phyloP scores from a whole-genome alignment of 2,329 filamentous ascomycete genomes.

The Neoascochyta sp. region DNA sequence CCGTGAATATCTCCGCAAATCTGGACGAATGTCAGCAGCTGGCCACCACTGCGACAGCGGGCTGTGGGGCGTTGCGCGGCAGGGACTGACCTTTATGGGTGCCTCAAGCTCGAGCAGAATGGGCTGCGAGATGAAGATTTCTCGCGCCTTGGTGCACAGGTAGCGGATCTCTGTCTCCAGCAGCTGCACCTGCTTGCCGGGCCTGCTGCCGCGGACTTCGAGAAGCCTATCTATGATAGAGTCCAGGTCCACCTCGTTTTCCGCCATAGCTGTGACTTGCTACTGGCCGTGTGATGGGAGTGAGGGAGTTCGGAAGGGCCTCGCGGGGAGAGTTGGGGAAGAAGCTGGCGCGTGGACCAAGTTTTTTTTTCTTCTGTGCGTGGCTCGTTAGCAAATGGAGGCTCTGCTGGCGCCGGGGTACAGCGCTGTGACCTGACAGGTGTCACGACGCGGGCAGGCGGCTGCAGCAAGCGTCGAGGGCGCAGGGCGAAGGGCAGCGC shows the following conservation, averaged over 20 bases:
- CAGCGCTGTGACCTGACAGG: conserved; percentile 11
- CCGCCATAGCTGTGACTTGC: conserved; percentile 60
- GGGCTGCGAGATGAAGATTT: conserved; percentile 99
- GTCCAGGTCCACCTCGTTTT: conserved; percentile 95
- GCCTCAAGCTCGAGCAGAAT: conserved; percentile 96
- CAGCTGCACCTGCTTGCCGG: conserved; percentile 97
- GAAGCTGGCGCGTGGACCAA: conserved; percentile 23
- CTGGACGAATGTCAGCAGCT: conserved; percentile 48
- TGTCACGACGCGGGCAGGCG: conserved; percentile 12
- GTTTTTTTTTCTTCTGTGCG: conserved; percentile 18
- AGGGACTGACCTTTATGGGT: conserved; percentile 82
- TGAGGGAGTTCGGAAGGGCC: conserved; percentile 33
- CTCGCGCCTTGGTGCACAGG: conserved; percentile 95
- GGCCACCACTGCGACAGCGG: too few relatives aligned
- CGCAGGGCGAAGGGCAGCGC: conserved; percentile 5
- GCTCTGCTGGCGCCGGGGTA: conserved; percentile 7
- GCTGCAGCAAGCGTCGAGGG: conserved; percentile 3
- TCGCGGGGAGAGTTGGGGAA: conserved; percentile 29
- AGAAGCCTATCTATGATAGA: conserved; percentile 98
- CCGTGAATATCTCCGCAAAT: conserved; percentile 99
- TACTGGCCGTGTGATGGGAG: conserved; percentile 23
- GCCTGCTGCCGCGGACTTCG: conserved; percentile 95
- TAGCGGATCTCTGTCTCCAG: conserved; percentile 94
- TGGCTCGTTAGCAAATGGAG: conserved; percentile 19
- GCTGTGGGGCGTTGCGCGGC: conserved; percentile 3